Conservation (phyloP, 164 flowering plant species). For the Euptelea pleiosperma region DNA sequence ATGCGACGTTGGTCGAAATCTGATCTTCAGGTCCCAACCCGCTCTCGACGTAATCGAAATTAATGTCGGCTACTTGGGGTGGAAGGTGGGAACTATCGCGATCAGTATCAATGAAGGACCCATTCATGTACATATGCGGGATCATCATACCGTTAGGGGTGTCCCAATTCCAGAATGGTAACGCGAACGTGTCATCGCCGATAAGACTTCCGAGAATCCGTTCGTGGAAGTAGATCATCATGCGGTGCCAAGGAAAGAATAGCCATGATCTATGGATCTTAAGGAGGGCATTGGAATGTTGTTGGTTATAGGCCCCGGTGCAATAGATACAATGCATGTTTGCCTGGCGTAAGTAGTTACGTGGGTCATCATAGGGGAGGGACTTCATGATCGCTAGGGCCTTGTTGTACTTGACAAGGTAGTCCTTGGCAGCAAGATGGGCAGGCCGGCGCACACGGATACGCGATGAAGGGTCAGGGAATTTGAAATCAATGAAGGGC, state of each 20-base stretch:
- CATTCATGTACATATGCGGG: constrained; percentile 17
- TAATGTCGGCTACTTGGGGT: constrained; percentile 22
- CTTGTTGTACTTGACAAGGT: constrained; percentile 18
- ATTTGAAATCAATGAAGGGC: constrained; percentile 16
- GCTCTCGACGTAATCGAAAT: constrained; percentile 16
- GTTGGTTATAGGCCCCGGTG: constrained; percentile 25
- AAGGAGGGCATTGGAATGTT: constrained; percentile 16
- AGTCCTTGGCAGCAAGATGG: constrained; percentile 10
- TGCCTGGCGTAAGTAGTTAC: constrained; percentile 23
- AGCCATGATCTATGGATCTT: constrained; percentile 26
- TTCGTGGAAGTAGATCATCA: constrained; percentile 28
- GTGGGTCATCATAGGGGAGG: constrained; percentile 23
- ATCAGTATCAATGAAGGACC: constrained; percentile 12
- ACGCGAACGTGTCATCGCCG: constrained; percentile 22
- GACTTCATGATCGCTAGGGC: constrained; percentile 24
- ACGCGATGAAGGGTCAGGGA: constrained; percentile 17
- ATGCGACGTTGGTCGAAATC: constrained; percentile 14
- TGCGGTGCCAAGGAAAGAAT: constrained; percentile 27
- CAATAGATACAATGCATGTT: constrained; percentile 26
- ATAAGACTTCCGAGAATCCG: constrained; percentile 25
- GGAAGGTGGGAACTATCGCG: constrained; percentile 18
- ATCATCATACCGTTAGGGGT: constrained; percentile 25
- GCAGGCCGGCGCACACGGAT: constrained; percentile 15
- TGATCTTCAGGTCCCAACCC: constrained; percentile 18
- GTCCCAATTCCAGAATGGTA: constrained; percentile 34